phyloP scores from a whole-genome alignment of 805 yeast species.

The Candida succiphila region DNA sequence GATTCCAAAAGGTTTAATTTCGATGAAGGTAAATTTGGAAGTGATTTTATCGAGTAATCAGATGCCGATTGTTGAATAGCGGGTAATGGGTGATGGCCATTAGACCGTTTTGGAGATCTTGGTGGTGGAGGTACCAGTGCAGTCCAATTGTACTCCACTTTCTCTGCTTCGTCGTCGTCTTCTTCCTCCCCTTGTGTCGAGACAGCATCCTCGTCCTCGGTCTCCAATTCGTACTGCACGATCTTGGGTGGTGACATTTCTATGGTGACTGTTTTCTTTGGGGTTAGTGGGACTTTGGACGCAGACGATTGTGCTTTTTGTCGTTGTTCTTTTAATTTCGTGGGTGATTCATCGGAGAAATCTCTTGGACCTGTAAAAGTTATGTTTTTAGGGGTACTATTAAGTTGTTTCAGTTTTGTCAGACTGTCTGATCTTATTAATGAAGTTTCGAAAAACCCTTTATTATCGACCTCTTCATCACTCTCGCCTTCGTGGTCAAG shows the following conservation, averaged over 20 bases:
- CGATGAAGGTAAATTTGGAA: slow-evolving; percentile 20
- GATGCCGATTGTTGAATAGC: slow-evolving; percentile 24
- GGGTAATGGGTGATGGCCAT: too few relatives aligned
- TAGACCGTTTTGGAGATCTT: slow-evolving; percentile 11
- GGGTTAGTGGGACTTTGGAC: slow-evolving; percentile 3
- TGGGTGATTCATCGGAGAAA: slow-evolving; percentile 8
- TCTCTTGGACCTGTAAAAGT: not conserved
- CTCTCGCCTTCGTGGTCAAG: slow-evolving; percentile 1
- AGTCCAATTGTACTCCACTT: slow-evolving; percentile 16
- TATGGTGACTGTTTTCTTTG: slow-evolving; percentile 28
- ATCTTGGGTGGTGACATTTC: slow-evolving; percentile 28
- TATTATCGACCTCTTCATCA: slow-evolving; percentile 1
- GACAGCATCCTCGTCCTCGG: slow-evolving; percentile 9
- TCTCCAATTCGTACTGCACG: slow-evolving; percentile 22
- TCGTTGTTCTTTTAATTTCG: slow-evolving; percentile 5
- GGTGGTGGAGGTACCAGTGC: slow-evolving; percentile 11
- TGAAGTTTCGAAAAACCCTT: slow-evolving; percentile 5
- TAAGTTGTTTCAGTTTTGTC: slow-evolving; percentile 4
- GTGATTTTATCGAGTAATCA: slow-evolving; percentile 19
- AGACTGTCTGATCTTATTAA: slow-evolving; percentile 6
- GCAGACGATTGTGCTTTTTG: too few relatives aligned
- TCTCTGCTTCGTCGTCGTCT: slow-evolving; percentile 2
- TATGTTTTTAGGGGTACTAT: slow-evolving; percentile 2
- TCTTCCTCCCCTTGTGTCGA: too few relatives aligned
- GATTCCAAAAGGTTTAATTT: slow-evolving; percentile 7